Evolutionary conservation across 2,329 filamentous ascomycete species (phyloP), one percentile per base, ranked within the genome.

Genomic region (Dendryphion nanum): DNA sequence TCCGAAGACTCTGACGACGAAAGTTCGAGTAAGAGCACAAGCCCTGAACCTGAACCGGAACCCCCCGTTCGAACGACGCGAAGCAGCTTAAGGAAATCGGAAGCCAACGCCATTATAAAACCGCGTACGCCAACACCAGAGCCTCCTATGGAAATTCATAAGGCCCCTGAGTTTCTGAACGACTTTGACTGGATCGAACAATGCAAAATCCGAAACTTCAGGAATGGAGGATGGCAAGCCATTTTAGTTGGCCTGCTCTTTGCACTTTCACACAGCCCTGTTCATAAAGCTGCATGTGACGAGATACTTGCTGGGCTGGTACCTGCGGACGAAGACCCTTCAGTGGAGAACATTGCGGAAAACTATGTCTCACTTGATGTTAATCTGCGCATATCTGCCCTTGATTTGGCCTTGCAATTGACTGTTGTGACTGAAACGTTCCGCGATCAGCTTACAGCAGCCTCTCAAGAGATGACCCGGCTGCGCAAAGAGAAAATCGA

Each of bases 401-500:
- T 98, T 31, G 86, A 96, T 60, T 85, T 94, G 23, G 79, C 96
- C 39, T 89, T 88, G 62, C 83, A 91, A 73, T 74, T 97, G 44
- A 90, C 87, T 2, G 77, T 90, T 39, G 85, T 89, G 56, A 96
- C 93, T 0, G 90, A 89, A 61, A 83, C 86, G 2, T 79, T 97
- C 50, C 83, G 91, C 37, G 83, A 81, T 13, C 95, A 94, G 61
- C 85, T 98, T 74, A 89, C 95, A 51, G 85, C 91, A 46, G 95
- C 90, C 68, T 89, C 86, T 48, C 87, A 91, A 58, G 86, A 89
- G 37, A 96, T 97, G 90, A 98, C 93, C 2, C 81, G 83, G 38
- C 89, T 94, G 58, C 83, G 93, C 34, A 98, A 98, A 66, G 86
- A 94, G 61, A 96, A 95, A 71, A 95, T 96, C 44, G 88, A 95